phyloP scores from a whole-genome alignment of 1,284 basidiomycete genomes.

The Ustilago xerochloae region DNA sequence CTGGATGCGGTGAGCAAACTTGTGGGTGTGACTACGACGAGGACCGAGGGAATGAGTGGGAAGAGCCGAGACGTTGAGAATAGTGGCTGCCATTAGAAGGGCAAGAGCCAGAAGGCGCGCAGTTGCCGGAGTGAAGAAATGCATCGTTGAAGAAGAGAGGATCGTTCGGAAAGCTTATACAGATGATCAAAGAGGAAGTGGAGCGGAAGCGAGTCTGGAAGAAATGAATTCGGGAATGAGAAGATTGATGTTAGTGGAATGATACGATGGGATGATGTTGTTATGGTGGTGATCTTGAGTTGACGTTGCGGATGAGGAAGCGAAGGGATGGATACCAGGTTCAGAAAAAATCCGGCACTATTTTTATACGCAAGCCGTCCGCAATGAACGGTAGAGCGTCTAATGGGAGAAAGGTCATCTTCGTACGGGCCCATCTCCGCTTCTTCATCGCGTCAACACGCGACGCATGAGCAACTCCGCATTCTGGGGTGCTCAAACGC shows the following conservation, averaged over 20 bases:
- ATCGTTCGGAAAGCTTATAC: neutral
- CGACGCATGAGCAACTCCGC: neutral
- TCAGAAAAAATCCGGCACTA: no score
- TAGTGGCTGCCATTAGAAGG: neutral
- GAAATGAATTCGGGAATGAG: neutral
- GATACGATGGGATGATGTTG: neutral
- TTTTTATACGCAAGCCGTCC: no score
- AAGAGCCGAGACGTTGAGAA: neutral
- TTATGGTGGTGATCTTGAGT: neutral
- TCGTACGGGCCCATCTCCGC: no score
- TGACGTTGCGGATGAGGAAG: neutral
- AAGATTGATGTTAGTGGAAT: neutral
- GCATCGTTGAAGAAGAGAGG: neutral
- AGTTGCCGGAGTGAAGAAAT: neutral
- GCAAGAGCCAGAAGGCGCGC: neutral
- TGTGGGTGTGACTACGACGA: neutral
- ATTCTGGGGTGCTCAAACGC: neutral
- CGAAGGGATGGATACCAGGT: no score
- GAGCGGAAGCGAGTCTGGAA: neutral
- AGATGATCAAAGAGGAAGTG: neutral
- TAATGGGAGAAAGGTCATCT: no score
- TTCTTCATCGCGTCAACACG: neutral
- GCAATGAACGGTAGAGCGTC: no score
- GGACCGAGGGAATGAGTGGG: neutral
- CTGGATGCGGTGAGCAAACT: neutral